Evolutionary conservation across 1,284 basidiomycete species (phyloP).

Genomic region (Pterula multifida): DNA sequence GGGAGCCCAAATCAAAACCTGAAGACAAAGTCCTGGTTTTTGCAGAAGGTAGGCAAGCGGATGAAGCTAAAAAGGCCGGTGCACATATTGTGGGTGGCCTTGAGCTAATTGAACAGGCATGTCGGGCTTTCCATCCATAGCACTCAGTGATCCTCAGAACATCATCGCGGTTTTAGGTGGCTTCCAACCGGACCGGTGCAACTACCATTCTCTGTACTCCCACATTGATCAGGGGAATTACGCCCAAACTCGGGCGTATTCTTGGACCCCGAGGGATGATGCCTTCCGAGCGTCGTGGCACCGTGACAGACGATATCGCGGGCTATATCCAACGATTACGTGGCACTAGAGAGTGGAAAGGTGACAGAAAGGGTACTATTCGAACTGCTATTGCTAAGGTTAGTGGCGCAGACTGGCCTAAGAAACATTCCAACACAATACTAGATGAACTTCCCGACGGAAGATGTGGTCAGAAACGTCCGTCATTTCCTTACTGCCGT

Average conservation of each 20-base stretch:
- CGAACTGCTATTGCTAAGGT: slow-evolving; percentile 69
- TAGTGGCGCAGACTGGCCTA: slow-evolving; percentile 11
- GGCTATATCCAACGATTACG: slow-evolving; percentile 73
- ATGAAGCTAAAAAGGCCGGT: slow-evolving; percentile 72
- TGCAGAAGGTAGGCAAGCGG: slow-evolving; percentile 66
- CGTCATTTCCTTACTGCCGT: slow-evolving; percentile 72
- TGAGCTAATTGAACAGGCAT: slow-evolving; percentile 72
- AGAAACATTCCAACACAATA: slow-evolving; percentile 1
- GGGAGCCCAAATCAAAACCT: slow-evolving; percentile 60
- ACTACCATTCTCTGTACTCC: slow-evolving; percentile 81
- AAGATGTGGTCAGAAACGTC: slow-evolving; percentile 73
- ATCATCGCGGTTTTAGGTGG: slow-evolving; percentile 32
- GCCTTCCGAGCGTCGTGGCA: slow-evolving; percentile 90
- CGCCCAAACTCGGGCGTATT: slow-evolving; percentile 75
- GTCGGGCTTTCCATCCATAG: slow-evolving; percentile 17
- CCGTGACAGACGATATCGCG: slow-evolving; percentile 80
- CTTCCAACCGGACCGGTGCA: slow-evolving; percentile 56
- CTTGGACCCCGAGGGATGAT: slow-evolving; percentile 92
- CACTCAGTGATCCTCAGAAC: slow-evolving; percentile 5
- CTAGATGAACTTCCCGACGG: slow-evolving; percentile 62
- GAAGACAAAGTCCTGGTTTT: slow-evolving; percentile 80
- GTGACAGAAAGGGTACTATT: slow-evolving; percentile 81
- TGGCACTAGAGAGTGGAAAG: slow-evolving; percentile 86
- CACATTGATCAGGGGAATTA: slow-evolving; percentile 68
- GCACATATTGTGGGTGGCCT: slow-evolving; percentile 80